These are phyloP conservation scores for Leccinum ochraceum DNA, from an alignment of 768 basidiomycete species.

Conservation along the genomic window DNA sequence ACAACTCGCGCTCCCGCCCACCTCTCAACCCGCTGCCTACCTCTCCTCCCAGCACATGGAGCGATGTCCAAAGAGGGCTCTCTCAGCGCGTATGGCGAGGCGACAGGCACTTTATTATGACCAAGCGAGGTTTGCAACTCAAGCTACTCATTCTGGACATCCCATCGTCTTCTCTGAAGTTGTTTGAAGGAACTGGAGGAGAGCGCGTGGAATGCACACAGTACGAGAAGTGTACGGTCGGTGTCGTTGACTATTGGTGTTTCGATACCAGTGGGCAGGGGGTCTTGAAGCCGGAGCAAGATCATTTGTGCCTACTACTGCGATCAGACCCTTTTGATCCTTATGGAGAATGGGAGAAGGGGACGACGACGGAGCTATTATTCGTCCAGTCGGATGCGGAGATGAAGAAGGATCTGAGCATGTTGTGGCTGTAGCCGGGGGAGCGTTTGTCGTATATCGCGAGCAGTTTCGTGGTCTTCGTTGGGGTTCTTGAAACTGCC, in stretches of 20 bases:
- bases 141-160: constrained; percentile 26
- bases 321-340: constrained; percentile 33
- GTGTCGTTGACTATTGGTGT: constrained; percentile 35
- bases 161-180: constrained; percentile 15
- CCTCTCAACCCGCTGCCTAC: background rate
- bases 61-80: background rate
- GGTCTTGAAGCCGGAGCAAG: constrained; percentile 22
- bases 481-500: background rate
- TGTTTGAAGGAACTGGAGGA: constrained; percentile 20
- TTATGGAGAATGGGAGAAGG: constrained; percentile 29
- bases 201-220: constrained; percentile 14
- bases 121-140: constrained; percentile 34
- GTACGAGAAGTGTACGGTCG: constrained; percentile 25
- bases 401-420: constrained; percentile 14
- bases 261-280: constrained; percentile 31
- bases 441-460: too few species aligned
- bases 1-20: too few species aligned
- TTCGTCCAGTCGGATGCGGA: constrained; percentile 24
- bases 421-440: constrained; percentile 26
- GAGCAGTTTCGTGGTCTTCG: background rate
- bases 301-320: constrained; percentile 32
- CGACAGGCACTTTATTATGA: constrained; percentile 32
- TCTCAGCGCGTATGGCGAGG: constrained; percentile 23
- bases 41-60: background rate
- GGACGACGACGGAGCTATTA: constrained; percentile 27